Conservation (phyloP, 2,329 filamentous ascomycete species). For the Aspergillus proliferans region DNA sequence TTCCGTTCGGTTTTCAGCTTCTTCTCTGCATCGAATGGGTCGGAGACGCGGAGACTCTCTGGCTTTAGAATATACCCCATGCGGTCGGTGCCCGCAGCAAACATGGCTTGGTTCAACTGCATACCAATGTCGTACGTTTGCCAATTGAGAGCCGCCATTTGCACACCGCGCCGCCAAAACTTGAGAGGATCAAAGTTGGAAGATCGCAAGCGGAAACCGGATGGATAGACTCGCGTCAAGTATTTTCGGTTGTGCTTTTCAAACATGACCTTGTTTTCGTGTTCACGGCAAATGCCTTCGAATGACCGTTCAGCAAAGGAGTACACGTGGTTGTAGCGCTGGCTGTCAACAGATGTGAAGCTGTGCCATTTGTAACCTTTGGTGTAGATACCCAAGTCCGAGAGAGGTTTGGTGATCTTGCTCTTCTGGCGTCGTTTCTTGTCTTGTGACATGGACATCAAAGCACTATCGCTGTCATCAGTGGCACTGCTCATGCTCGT, state of each 20-base stretch:
- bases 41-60: conserved; percentile 59
- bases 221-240: conserved; percentile 91
- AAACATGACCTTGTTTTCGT: conserved; percentile 68
- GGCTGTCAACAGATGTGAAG: conserved; percentile 71
- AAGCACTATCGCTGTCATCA: conserved; percentile 68
- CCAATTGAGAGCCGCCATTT: conserved; percentile 98
- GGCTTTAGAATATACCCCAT: conserved; percentile 94
- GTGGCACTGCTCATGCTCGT: conserved; percentile 55
- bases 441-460: conserved; percentile 47
- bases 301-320: conserved; percentile 91
- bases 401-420: conserved; percentile 79
- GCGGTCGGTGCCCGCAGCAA: conserved; percentile 76
- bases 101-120: conserved; percentile 98
- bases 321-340: conserved; percentile 87
- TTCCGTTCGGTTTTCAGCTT: conserved; percentile 66
- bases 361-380: conserved; percentile 75
- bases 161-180: conserved; percentile 91
- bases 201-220: conserved; percentile 71
- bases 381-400: conserved; percentile 76
- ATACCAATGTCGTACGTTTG: conserved; percentile 94
- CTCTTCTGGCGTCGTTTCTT: conserved; percentile 62
- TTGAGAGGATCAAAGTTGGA: conserved; percentile 91
- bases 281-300: conserved; percentile 68
- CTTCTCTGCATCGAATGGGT: conserved; percentile 20
- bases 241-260: conserved; percentile 87